Base-by-base conservation (phyloP, 2,329 filamentous ascomycete genomes). In the Pseudofabraea citricarpa region DNA sequence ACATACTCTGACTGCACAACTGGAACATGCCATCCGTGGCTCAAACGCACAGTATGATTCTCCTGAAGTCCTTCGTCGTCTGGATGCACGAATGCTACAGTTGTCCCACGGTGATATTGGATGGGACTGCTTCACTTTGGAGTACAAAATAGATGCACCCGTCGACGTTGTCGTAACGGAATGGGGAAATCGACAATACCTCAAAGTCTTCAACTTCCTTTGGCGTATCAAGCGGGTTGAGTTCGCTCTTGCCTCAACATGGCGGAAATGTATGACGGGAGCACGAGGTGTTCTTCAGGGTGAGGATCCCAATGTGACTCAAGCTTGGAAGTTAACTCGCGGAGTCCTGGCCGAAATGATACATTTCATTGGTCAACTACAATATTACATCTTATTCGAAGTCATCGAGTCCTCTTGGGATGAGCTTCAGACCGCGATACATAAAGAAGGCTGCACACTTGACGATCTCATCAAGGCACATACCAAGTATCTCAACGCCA, bases 201-300 rank as follows among this genome's bases (percentile, higher is more conserved):
- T 98, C 56, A 97, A 97, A 62, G 89, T 98, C 8, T 98, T 98
- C 77, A 98, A 98, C 66, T 96, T 98, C 60, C 76, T 98, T 3
- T 98, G 93, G 91, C 85, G 93, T 50, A 89, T 98, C 59, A 98
- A 98, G 68, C 85, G 93, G 21, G 93, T 98, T 40, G 93, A 98
- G 60, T 98, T 97, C 59, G 90, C 88, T 0, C 77, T 98, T 1
- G 79, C 85, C 5, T 89, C 86, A 10, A 93, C 89, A 31, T 98
- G 93, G 90, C 83, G 93, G 45, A 86, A 90, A 52, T 95, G 87
- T 65, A 97, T 96, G 82, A 98, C 93, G 0, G 93, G 93, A 35
- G 82, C 90, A 3, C 79, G 93, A 47, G 90, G 91, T n/a, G 90
- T 97, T 1, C 77, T 98, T 6, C 84, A 86, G 49, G 83, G 89